Evolutionary conservation across 2,329 filamentous ascomycete genomes (phyloP), one percentile per base, ranked within the genome.

Genomic region (Aspergillus tanneri): DNA sequence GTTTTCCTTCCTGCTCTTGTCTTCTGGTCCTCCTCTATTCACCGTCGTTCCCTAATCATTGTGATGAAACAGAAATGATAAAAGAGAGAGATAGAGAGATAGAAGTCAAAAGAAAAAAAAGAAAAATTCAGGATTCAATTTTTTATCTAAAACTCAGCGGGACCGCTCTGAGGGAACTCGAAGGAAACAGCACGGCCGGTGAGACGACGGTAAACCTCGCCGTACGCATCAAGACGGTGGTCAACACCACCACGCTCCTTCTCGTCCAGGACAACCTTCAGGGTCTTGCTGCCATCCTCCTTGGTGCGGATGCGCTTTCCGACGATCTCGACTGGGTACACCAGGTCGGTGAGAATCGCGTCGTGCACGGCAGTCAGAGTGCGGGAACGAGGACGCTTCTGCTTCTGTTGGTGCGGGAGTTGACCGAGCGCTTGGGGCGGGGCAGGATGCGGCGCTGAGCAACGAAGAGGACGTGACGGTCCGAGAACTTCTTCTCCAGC

Each of bases 401-500:
- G 93, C 72, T 85, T 97, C 80, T 93, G 91, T 82, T 89, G 81
- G 91, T 91, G 83, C 93, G 92, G 65, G 87, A 90, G 81, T 90
- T 91, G 82, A 86, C 90, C 76, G 90, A 96, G 76, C 92, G 91
- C 89, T 96, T 96, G 77, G 93, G 93, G 77, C 91, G 90, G 76
- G 93, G 92, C 57, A 99, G 85, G 72, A 99, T 99, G 78, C 93
- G 93, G 84, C 93, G 93, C 72, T 92, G 95, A 68, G 93, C 93
- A 69, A 99, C 87, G 85, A 99, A 90, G 77, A 99, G 83, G 77
- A 99, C 93, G 79, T 99, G 93, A 79, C 93, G 93, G 85, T 99
- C 93, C 62, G 93, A 97, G 90, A 99, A 99, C 84, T 99, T 99
- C 90, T 99, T 99, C 88, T 99, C 93, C 74, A 99, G 91, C 85